A percentile compares a stretch with the other conserved stretches of the same genome.
These are phyloP conservation scores for Neopestalotiopsis clavispora DNA, from an alignment of 2,329 filamentous ascomycete genomes.

Conservation along the genomic window DNA sequence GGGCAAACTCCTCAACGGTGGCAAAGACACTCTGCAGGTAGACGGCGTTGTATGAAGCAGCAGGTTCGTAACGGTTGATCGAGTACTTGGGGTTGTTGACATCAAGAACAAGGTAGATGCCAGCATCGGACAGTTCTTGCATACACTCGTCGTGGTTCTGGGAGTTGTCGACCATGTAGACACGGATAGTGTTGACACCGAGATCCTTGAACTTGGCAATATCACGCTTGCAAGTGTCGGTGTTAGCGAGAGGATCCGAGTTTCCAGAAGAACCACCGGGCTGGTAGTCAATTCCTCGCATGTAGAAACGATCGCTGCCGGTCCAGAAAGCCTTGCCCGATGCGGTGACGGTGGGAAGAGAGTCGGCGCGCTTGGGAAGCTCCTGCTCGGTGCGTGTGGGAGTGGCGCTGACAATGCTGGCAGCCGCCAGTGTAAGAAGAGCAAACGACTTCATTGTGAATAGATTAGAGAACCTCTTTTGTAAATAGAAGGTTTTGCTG, in stretches of 20 bases:
- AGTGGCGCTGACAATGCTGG: conserved; percentile 48
- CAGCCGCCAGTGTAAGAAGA: conserved; percentile 53
- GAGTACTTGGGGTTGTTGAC: conserved; percentile 91
- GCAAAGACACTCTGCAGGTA: conserved; percentile 88
- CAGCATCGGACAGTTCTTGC: conserved; percentile 76
- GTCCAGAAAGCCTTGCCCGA: conserved; percentile 67
- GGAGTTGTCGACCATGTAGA: conserved; percentile 92
- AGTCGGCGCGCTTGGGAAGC: conserved; percentile 54
- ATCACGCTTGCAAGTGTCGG: conserved; percentile 74
- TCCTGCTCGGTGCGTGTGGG: conserved; percentile 56
- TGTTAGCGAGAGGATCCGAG: conserved; percentile 78
- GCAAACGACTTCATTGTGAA: conserved; percentile 54
- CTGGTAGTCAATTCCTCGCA: conserved; percentile 67
- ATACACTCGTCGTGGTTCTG: conserved; percentile 84
- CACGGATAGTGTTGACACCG: conserved; percentile 88
- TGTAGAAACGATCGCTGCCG: conserved; percentile 59
- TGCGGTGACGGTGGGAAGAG: conserved; percentile 54
- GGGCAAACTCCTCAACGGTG: conserved; percentile 81
- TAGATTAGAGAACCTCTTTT: conserved; percentile 23
- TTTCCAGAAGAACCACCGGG: conserved; percentile 62
- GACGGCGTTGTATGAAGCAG: conserved; percentile 80
- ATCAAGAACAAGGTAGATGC: conserved; percentile 91
- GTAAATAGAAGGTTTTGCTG: conserved; percentile 14
- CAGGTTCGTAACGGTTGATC: conserved; percentile 77
- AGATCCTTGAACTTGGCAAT: conserved; percentile 82